A percentile compares a stretch with the other conserved stretches of the same genome.
Evolutionary conservation across 768 basidiomycete genomes (phyloP).

Genomic region (Pleurotus djamor): DNA sequence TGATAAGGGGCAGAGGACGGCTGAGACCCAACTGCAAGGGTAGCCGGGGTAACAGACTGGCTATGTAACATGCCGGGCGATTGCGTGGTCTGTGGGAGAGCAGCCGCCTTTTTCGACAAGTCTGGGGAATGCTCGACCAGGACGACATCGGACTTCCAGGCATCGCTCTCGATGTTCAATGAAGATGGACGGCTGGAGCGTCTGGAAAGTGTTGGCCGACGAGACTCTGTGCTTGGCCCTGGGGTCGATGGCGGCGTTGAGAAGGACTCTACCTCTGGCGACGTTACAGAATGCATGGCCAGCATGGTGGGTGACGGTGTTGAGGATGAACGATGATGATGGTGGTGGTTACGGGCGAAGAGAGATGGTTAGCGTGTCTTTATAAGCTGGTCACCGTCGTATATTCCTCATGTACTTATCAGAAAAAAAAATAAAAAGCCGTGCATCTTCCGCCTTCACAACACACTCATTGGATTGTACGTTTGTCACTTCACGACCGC

Average conservation of each 20-base stretch:
- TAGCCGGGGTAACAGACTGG: conserved; percentile 10
- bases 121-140: conserved; percentile 35
- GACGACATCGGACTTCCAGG: conserved; percentile 41
- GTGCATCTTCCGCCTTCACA: conserved; percentile 6
- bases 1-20: conserved; percentile 11
- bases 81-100: conserved; percentile 7
- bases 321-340: neutral
- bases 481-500: too few relatives aligned
- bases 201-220: conserved; percentile 30
- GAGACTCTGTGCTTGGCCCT: conserved; percentile 9
- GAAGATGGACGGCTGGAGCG: conserved; percentile 41
- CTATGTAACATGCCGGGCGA: neutral
- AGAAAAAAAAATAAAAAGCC: neutral
- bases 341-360: neutral
- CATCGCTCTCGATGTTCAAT: conserved; percentile 37
- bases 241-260: conserved; percentile 42
- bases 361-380: neutral
- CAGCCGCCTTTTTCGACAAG: conserved; percentile 19
- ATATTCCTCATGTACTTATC: neutral
- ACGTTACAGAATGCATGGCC: conserved; percentile 11
- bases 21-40: conserved; percentile 11
- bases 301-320: neutral
- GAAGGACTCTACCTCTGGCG: conserved; percentile 35
- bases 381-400: neutral
- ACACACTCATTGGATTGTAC: neutral